A percentile compares a stretch with the other conserved stretches of the same genome.
Conservation (phyloP, 805 yeast genomes). For the Barnettozyma salicaria region DNA sequence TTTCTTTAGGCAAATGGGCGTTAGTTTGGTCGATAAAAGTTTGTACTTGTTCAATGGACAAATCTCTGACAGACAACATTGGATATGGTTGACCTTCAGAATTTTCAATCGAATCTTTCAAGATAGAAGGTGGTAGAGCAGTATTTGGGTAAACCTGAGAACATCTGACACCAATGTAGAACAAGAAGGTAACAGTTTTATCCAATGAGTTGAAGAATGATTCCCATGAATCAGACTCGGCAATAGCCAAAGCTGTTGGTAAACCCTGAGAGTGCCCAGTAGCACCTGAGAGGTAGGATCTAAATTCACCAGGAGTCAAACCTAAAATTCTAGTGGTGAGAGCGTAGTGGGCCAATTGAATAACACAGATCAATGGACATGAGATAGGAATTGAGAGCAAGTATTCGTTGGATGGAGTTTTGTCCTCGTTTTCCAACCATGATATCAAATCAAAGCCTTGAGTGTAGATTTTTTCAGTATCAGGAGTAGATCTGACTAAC, state of each 20-base stretch:
- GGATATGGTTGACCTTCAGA: constrained; percentile 98
- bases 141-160: constrained; percentile 89
- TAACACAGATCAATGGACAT: constrained; percentile 95
- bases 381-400: constrained; percentile 87
- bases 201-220: constrained; percentile 65
- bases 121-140: constrained; percentile 86
- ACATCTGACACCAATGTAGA: constrained; percentile 91
- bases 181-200: constrained; percentile 78
- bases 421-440: constrained; percentile 83
- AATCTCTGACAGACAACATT: constrained; percentile 91
- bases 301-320: constrained; percentile 82
- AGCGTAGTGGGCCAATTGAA: constrained; percentile 90
- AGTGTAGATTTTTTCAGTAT: constrained; percentile 82
- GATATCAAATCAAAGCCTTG: constrained; percentile 85
- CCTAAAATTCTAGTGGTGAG: constrained; percentile 82
- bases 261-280: constrained; percentile 92
- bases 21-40: constrained; percentile 78
- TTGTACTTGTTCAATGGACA: constrained; percentile 75
- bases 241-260: constrained; percentile 87
- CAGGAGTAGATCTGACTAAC: constrained; percentile 65
- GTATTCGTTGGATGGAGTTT: constrained; percentile 86
- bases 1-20: constrained; percentile 85
- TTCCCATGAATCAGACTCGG: constrained; percentile 80
- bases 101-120: constrained; percentile 86
- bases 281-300: constrained; percentile 61